A percentile compares a stretch with the other conserved stretches of the same genome.
These are phyloP conservation scores for Reticulascus tulasneorum DNA, from an alignment of 2,329 filamentous ascomycete genomes.

Conservation along the genomic window DNA sequence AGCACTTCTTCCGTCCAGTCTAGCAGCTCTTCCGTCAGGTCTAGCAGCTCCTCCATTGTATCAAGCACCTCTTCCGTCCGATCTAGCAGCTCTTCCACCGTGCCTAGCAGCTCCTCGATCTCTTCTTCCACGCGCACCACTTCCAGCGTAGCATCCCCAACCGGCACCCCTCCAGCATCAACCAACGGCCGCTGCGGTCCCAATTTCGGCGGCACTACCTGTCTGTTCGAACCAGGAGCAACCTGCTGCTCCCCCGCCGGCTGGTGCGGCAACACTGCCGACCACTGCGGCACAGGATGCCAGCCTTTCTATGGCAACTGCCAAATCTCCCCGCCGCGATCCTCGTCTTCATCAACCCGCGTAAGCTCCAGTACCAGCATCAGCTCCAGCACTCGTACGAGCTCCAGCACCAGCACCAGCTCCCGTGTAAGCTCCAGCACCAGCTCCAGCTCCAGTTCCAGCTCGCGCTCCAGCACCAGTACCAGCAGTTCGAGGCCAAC, in stretches of 20 bases:
- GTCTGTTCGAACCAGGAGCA: conserved; percentile 14
- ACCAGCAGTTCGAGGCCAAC: neutral
- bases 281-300: conserved; percentile 35
- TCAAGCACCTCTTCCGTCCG: no score
- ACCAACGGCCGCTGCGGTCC: conserved; percentile 24
- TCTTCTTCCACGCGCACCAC: conserved; percentile 3
- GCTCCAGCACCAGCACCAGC: neutral
- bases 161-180: conserved; percentile 10
- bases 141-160: conserved; percentile 3
- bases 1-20: neutral
- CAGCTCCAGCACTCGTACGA: no score
- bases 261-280: conserved; percentile 34
- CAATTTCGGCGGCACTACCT: conserved; percentile 18
- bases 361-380: neutral
- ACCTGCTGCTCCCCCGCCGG: conserved; percentile 25
- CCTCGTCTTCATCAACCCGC: neutral
- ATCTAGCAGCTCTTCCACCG: conserved; percentile 2
- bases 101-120: neutral
- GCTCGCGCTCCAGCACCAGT: neutral
- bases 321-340: neutral
- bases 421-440: no score
- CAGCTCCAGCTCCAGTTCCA: neutral
- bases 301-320: conserved; percentile 26
- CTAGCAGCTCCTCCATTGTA: no score
- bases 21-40: neutral